Evolutionary conservation across 306 rosid genomes (phyloP), one percentile per base, ranked within the genome.

Genomic region (Nissolia schottii): DNA sequence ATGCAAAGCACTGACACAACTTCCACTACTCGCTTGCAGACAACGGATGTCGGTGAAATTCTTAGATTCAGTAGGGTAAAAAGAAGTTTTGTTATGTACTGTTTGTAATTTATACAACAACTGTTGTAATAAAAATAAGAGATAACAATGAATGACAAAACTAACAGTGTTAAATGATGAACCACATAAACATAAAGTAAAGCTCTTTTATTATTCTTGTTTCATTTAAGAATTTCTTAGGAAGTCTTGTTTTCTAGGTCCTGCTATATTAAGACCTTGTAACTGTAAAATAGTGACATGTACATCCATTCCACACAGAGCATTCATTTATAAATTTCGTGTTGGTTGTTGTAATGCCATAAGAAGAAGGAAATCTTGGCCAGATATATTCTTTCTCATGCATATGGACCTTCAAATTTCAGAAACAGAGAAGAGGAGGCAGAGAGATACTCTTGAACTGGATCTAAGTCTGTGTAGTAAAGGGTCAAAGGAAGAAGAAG

Each of bases 201-300:
- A n/a, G n/a, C n/a, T n/a, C n/a, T n/a, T n/a, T n/a, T n/a, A n/a
- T n/a, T n/a, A n/a, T n/a, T n/a, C n/a, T n/a, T n/a, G n/a, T n/a
- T n/a, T n/a, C n/a, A n/a, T n/a, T n/a, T n/a, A n/a, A n/a, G n/a
- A n/a, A n/a, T n/a, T n/a, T n/a, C n/a, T n/a, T n/a, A n/a, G 12
- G 23, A 43, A 74, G 79, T 83, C 85, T 77, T 84, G 69, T 64
- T 81, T 78, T 79, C 77, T 54, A 70, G 85, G 85, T 69, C 80
- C 70, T 79, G 79, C 84, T 76, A 62, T 85, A 90, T 84, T 85
- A 86, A 74, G 96, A 85, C 96, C 81, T 79, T 83, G 80, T 83
- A 94, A 90, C 97, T 87, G 81, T 71, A 85, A 84, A 82, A 80
- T 72, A 85, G 82, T 78, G 86, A 51, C 63, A 57, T 76, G 29